Conservation (phyloP, 169 alveolate genomes). For the Plasmodium gonderi region DNA sequence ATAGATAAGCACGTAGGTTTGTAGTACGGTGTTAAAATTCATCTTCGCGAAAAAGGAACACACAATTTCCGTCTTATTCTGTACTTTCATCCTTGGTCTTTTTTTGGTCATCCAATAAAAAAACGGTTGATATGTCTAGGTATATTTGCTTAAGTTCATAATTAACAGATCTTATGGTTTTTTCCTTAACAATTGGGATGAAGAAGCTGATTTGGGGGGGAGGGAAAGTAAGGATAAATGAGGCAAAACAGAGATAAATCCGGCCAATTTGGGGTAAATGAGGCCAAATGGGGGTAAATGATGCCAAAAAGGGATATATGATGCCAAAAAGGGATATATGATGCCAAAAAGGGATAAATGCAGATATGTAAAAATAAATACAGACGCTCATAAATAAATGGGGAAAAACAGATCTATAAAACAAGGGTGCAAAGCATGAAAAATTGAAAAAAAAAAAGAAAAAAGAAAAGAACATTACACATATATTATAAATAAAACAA, state of each 20-base stretch:
- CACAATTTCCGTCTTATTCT: background rate
- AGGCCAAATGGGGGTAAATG: background rate
- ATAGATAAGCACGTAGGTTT: background rate
- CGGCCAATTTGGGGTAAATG: no score
- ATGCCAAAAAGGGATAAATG: no score
- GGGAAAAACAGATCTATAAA: background rate
- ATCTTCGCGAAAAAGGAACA: background rate
- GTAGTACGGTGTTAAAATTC: background rate
- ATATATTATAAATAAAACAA: no score
- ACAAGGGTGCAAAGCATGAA: no score
- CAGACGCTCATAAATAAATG: background rate
- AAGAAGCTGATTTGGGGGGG: slow-evolving; percentile 31
- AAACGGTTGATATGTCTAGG: slow-evolving; percentile 68
- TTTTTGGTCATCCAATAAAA: slow-evolving; percentile 58
- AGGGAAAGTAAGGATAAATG: background rate
- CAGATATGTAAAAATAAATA: background rate
- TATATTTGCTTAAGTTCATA: slow-evolving; percentile 61
- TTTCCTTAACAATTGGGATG: slow-evolving; percentile 70
- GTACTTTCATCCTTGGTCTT: background rate
- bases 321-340: background rate
- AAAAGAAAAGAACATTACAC: no score
- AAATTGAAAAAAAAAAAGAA: no score
- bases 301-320: background rate
- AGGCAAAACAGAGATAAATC: no score
- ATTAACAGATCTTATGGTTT: slow-evolving; percentile 67